Evolutionary conservation across 192 early-diverging fungal genomes (phyloP).

Genomic region (Backusella tuberculispora): DNA sequence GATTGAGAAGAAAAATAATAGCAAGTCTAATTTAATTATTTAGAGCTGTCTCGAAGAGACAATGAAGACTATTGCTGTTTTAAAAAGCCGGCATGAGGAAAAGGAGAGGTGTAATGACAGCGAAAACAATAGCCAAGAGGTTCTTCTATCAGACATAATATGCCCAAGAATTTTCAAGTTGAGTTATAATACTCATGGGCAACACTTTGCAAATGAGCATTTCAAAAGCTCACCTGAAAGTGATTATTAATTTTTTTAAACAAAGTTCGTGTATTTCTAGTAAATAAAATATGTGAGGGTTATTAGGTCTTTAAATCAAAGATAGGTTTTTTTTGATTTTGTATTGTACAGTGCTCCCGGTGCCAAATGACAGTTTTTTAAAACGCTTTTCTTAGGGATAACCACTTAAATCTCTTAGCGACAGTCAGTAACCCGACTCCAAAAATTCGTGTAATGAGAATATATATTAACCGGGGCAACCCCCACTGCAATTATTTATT

Average conservation of each 20-base stretch:
- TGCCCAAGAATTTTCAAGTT: conserved; percentile 21
- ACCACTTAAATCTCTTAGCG: too few relatives aligned
- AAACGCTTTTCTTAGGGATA: too few relatives aligned
- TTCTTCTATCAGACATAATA: conserved; percentile 18
- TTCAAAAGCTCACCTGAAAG: conserved; percentile 23
- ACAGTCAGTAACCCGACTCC: too few relatives aligned
- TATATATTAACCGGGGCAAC: too few relatives aligned
- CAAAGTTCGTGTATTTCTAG: background rate
- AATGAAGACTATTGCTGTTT: conserved; percentile 4
- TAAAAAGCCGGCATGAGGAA: conserved; percentile 18
- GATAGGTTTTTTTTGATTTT: too few relatives aligned
- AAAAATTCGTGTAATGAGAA: too few relatives aligned
- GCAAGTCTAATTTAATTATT: conserved; percentile 14
- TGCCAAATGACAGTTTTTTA: too few relatives aligned
- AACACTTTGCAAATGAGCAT: conserved; percentile 19
- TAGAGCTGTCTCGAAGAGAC: conserved; percentile 13
- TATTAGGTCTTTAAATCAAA: too few relatives aligned
- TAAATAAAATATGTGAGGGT: too few relatives aligned
- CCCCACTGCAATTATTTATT: too few relatives aligned
- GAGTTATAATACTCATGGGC: conserved; percentile 18
- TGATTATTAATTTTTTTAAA: conserved; percentile 18
- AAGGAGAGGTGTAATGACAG: conserved; percentile 15
- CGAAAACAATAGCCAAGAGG: conserved; percentile 10
- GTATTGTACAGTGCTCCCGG: too few relatives aligned
- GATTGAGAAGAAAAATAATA: conserved; percentile 19